These are phyloP conservation scores for Pseudozyma sp. DNA, from an alignment of 1,284 basidiomycete species.

Conservation along the genomic window DNA sequence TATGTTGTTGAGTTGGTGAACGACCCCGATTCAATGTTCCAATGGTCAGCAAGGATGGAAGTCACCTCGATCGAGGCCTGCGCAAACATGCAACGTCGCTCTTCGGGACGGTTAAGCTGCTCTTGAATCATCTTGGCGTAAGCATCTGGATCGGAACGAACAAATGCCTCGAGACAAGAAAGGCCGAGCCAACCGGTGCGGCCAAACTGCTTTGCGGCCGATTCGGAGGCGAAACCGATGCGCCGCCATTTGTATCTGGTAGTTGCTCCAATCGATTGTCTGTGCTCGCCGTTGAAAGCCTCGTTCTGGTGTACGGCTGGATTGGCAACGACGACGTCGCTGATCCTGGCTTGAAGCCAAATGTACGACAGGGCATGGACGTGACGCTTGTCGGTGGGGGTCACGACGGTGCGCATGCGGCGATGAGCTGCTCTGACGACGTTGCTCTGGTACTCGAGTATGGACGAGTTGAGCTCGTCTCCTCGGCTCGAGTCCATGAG, in stretches of 20 bases:
- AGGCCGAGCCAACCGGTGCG: conserved; percentile 77
- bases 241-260: conserved; percentile 78
- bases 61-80: conserved; percentile 87
- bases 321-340: conserved; percentile 73
- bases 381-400: conserved; percentile 61
- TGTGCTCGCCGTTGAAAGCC: conserved; percentile 69
- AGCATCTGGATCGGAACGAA: conserved; percentile 78
- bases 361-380: conserved; percentile 61
- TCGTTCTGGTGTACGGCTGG: conserved; percentile 69
- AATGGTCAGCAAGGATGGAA: conserved; percentile 71
- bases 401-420: conserved; percentile 80
- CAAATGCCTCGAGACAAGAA: conserved; percentile 82
- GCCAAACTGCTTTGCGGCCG: conserved; percentile 82
- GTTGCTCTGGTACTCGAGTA: conserved; percentile 91
- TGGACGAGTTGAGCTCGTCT: conserved; percentile 85
- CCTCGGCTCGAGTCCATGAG: conserved; percentile 83
- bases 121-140: conserved; percentile 89
- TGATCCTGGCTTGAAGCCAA: conserved; percentile 61
- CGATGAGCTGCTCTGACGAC: conserved; percentile 83
- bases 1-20: conserved; percentile 86
- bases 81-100: conserved; percentile 85
- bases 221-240: conserved; percentile 83
- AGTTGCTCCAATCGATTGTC: conserved; percentile 68
- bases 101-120: conserved; percentile 81
- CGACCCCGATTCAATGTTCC: conserved; percentile 51